phyloP scores from a whole-genome alignment of 148 eudicot genomes.

The Linanthus parryae region DNA sequence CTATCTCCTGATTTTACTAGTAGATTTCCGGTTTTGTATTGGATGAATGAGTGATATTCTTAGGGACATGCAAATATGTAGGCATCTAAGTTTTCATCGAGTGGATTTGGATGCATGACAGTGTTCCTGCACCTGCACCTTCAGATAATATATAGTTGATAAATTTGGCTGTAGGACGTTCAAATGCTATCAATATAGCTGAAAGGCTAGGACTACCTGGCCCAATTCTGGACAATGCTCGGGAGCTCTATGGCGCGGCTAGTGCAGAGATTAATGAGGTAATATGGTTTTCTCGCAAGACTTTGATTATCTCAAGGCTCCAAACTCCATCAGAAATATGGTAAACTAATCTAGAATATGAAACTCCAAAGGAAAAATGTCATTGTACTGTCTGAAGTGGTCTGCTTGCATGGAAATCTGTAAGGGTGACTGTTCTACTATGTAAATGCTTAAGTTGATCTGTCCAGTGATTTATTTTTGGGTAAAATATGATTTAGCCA shows the following conservation, averaged over 20 bases:
- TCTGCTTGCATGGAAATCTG: too few relatives aligned
- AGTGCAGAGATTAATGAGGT: slow-evolving; percentile 99
- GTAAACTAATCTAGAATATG: too few relatives aligned
- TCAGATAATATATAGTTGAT: too few relatives aligned
- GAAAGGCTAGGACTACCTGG: slow-evolving; percentile 80
- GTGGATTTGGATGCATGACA: too few relatives aligned
- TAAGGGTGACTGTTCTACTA: too few relatives aligned
- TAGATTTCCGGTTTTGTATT: not conserved
- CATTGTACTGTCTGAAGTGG: too few relatives aligned
- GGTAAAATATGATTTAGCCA: too few relatives aligned
- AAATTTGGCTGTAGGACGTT: slow-evolving; percentile 58
- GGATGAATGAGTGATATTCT: not conserved
- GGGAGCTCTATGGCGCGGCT: slow-evolving; percentile 73
- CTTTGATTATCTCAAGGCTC: not conserved
- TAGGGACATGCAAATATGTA: not conserved
- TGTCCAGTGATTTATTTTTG: too few relatives aligned
- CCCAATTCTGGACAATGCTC: slow-evolving; percentile 51
- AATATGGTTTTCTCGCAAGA: slow-evolving; percentile 8
- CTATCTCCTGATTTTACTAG: not conserved
- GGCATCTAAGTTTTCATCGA: too few relatives aligned
- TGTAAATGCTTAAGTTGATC: too few relatives aligned
- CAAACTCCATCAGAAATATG: slow-evolving; percentile 3
- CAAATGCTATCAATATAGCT: slow-evolving; percentile 96
- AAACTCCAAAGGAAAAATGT: too few relatives aligned
- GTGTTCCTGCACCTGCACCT: too few relatives aligned